Percentiles rank a stretch among this genome's conserved stretches.
These are phyloP conservation scores for Lipomyces yamanashiensis DNA, from an alignment of 805 yeast genomes.

Conservation along the genomic window DNA sequence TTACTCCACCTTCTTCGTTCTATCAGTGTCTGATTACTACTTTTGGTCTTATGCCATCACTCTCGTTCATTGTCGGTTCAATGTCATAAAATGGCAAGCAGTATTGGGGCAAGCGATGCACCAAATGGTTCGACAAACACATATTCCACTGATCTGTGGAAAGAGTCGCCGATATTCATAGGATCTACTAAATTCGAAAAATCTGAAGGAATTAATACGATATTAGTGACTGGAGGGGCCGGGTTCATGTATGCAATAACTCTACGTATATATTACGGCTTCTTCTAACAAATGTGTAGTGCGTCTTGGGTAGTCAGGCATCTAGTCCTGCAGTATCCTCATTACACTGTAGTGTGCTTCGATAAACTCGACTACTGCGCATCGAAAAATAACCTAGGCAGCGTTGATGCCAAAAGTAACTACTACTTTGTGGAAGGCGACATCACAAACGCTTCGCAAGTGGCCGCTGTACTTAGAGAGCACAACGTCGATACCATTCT, in stretches of 20 bases:
- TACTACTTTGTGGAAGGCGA: slow-evolving; percentile 47
- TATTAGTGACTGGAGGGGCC: slow-evolving; percentile 61
- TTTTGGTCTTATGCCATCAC: not conserved
- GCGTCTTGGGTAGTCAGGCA: slow-evolving; percentile 55
- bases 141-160: slow-evolving; percentile 15
- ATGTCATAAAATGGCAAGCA: slow-evolving; percentile 2
- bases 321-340: slow-evolving; percentile 43
- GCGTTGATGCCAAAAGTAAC: slow-evolving; percentile 41
- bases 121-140: not conserved
- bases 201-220: slow-evolving; percentile 16
- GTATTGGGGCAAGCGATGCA: not conserved
- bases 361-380: slow-evolving; percentile 57
- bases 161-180: slow-evolving; percentile 22
- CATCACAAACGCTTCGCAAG: slow-evolving; percentile 42
- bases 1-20: no score
- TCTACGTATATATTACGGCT: not conserved
- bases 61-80: no score
- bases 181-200: slow-evolving; percentile 30
- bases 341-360: slow-evolving; percentile 49
- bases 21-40: no score
- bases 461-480: slow-evolving; percentile 38
- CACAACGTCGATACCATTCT: slow-evolving; percentile 48
- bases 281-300: slow-evolving; percentile 24
- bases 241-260: slow-evolving; percentile 53
- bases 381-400: slow-evolving; percentile 43